Base-by-base conservation (phyloP, 352 stramenopile species). In the Pythium phragmitis region DNA sequence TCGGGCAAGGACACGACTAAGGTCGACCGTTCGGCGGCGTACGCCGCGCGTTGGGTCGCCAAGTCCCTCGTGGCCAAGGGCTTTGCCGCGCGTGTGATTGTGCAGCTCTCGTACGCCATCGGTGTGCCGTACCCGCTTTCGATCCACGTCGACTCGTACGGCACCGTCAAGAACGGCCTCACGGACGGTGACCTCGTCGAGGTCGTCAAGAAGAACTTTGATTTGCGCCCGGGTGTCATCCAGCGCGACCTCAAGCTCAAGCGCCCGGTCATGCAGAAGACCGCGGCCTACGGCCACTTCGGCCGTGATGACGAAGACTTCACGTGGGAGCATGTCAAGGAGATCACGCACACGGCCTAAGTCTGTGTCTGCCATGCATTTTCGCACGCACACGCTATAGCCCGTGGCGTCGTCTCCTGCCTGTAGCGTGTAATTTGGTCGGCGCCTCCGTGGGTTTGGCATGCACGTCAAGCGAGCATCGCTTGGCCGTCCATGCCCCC, bases 151-250 rank as follows among this genome's bases (percentile, higher is more conserved):
- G 95, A 99, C 79, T 98, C 96, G 49, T 99, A 99, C 80, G 97
- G 98, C 69, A 99, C 98, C 12, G 92, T 90, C 54, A 98, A 98
- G 80, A 81, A 98, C 36, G 87, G 84, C 34, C 91, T 98, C 82
- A 92, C 93, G 13, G 97, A 99, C 79, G 80, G 89, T 21, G 96
- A 99, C 59, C 83, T 99, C 50, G 92, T 97, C 14, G 91, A 98
- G 67, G 94, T 99, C 67, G 91, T 99, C 61, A 98, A 99, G 67
- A 99, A 98, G 78, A 99, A 99, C 81, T 99, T 99, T 73, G 98
- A 99, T 82, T 77, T 99, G 56, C 89, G 93, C 64, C 96, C 97
- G 33, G 97, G 98, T 74, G 97, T 97, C 77, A 98, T 99, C 76
- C 95, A 99, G 72, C 97, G 96, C 65, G 96, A 99, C 77, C 84